A percentile compares a stretch with the other conserved stretches of the same genome.
phyloP scores from a whole-genome alignment of 306 rosid genomes.

The Gastrolobium villosum region DNA sequence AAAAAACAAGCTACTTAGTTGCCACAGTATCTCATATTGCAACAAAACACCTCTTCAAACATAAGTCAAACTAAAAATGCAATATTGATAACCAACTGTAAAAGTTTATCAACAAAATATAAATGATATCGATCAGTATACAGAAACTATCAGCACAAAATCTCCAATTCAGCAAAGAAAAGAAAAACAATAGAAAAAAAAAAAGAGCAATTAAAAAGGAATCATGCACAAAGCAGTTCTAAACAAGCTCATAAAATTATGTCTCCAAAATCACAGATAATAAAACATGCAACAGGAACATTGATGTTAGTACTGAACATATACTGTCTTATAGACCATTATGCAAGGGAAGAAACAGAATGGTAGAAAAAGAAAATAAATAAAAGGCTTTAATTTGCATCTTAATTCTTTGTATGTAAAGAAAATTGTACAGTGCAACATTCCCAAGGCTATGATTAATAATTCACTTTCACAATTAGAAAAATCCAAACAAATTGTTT shows the following conservation, averaged over 20 bases:
- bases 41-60: neutral
- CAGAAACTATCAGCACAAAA: neutral
- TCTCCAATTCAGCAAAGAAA: neutral
- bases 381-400: conserved; percentile 22
- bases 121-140: neutral
- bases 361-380: conserved; percentile 12
- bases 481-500: neutral
- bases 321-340: neutral
- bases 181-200: neutral
- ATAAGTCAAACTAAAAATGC: neutral
- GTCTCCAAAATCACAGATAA: neutral
- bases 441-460: conserved; percentile 22
- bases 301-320: neutral
- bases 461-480: conserved; percentile 16
- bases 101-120: neutral
- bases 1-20: neutral
- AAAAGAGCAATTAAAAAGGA: neutral
- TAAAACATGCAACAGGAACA: neutral
- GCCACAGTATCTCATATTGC: neutral
- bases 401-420: conserved; percentile 14
- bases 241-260: neutral
- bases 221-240: neutral
- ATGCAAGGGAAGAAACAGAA: conserved; percentile 24
- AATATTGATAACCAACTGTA: neutral
- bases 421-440: conserved; percentile 20